Base-by-base conservation (phyloP, 2,329 filamentous ascomycete genomes). In the Cercospora zeina region DNA sequence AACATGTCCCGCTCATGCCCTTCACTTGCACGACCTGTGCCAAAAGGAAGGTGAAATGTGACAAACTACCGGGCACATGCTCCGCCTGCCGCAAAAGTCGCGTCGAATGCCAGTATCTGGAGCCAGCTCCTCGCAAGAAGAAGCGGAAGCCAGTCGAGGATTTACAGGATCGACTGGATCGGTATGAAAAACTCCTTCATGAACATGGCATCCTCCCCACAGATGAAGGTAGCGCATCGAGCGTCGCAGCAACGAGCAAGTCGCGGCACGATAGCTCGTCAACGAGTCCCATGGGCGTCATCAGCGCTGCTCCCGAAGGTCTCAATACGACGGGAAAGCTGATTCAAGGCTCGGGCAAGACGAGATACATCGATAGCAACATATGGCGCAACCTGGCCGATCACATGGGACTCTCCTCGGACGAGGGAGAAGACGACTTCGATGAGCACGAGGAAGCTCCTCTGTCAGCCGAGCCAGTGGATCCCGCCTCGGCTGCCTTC, bases 291-390 rank as follows among this genome's bases (percentile, higher is more conserved):
- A 42, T 49, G 37, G 27, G 37, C 7, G 6, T 47, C 11, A 36
- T 45, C 5, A 37, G 56, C 19, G 19, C 33, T n/a, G 36, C 49
- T 8, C 45, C 59, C 3, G 21, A 19, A 14, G 42, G 31, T 13
- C 53, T 49, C 10, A 45, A 45, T 9, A 59, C 19, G 36, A 59
- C 57, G 5, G 57, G 57, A 34, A 59, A 66, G 51, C 65, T 74
- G 14, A 49, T 73, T 6, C 63, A 67, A 55, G 68, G 68, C 13
- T 47, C 64, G 9, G 77, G 77, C 47, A 78, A 75, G 61, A 76
- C 78, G 7, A 70, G 79, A 53, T 81, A 80, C 57, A 74, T 81
- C 53, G 75, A 79, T 64, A 78, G 63, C 34, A 68, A 68, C 21
- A 66, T 73, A 14, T 74, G 71, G 71, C 68, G 67, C n/a, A 68